These are phyloP conservation scores for Bruguiera parviflora DNA, from an alignment of 345 rosid species.

Conservation along the genomic window DNA sequence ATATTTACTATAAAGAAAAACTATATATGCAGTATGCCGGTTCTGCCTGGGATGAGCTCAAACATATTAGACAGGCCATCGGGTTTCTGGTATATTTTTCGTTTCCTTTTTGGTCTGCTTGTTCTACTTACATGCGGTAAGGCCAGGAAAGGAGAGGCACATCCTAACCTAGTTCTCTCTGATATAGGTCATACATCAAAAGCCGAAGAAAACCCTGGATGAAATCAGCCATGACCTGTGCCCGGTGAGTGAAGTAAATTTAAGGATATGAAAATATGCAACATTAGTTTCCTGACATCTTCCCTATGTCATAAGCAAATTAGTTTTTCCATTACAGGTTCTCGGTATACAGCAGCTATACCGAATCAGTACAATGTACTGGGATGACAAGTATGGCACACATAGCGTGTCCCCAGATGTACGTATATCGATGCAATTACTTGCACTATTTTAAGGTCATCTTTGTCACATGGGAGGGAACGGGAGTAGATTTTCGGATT, in stretches of 20 bases:
- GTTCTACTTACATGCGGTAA: conserved; percentile 6
- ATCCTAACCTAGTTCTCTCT: conserved; percentile 2
- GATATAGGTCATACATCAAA: conserved; percentile 87
- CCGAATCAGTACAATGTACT: conserved; percentile 88
- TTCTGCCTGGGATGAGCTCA: conserved; percentile 90
- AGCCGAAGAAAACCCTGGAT: conserved; percentile 79
- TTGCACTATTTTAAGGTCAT: conserved; percentile 17
- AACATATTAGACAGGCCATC: conserved; percentile 90
- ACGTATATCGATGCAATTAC: conserved; percentile 38
- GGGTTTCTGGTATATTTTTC: conserved; percentile 70
- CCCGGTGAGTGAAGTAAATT: conserved; percentile 53
- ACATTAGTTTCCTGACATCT: not conserved
- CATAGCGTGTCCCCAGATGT: conserved; percentile 87
- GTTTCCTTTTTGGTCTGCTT: not conserved
- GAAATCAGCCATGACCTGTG: conserved; percentile 93
- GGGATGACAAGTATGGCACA: conserved; percentile 96
- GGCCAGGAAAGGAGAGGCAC: not conserved
- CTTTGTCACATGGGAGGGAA: conserved; percentile 9
- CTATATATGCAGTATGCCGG: conserved; percentile 71
- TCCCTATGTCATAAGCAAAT: not conserved
- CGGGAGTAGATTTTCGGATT: too few species aligned
- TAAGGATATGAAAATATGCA: not conserved
- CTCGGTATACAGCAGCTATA: conserved; percentile 87
- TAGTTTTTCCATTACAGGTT: conserved; percentile 41
- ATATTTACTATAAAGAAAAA: conserved; percentile 4